Conservation (phyloP, 345 rosid genomes). For the Rhizophora mangle region DNA sequence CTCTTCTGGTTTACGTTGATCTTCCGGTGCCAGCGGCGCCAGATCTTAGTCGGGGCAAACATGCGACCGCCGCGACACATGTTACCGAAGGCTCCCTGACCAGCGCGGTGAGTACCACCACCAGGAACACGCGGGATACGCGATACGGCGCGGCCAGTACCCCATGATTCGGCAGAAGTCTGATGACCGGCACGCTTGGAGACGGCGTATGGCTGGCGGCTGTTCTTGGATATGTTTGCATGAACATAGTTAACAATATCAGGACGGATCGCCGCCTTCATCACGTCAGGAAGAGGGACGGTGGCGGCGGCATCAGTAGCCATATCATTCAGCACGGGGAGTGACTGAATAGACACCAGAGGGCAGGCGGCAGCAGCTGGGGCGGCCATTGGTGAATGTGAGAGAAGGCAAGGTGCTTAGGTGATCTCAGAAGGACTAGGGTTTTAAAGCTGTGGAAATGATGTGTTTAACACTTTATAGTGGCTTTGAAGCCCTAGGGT, state of each 20-base stretch:
- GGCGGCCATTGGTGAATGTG: conserved; percentile 21
- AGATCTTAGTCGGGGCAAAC: conserved; percentile 99
- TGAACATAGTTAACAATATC: conserved; percentile 75
- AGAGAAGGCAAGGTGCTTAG: neutral
- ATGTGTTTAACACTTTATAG: no score
- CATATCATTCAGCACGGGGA: conserved; percentile 70
- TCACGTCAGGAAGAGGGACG: conserved; percentile 65
- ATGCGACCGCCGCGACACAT: conserved; percentile 99
- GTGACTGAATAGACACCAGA: conserved; percentile 56
- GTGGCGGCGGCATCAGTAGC: conserved; percentile 57
- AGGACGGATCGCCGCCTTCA: conserved; percentile 80
- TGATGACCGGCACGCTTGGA: conserved; percentile 93
- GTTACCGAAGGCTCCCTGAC: conserved; percentile 98
- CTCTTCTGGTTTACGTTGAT: conserved; percentile 87
- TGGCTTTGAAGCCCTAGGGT: no score
- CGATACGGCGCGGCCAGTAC: conserved; percentile 97
- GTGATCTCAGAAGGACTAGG: neutral
- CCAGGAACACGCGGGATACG: conserved; percentile 99
- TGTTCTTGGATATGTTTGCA: conserved; percentile 74
- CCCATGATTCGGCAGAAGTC: conserved; percentile 99
- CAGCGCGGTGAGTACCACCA: conserved; percentile 99
- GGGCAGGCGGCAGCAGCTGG: conserved; percentile 69
- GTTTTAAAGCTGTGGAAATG: no score
- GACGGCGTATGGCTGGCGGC: conserved; percentile 94
- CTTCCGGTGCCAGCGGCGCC: conserved; percentile 95